Percentiles rank a stretch among this genome's conserved stretches.
Conservation (phyloP, 2,329 filamentous ascomycete species). For the Thielaviopsis euricoi region DNA sequence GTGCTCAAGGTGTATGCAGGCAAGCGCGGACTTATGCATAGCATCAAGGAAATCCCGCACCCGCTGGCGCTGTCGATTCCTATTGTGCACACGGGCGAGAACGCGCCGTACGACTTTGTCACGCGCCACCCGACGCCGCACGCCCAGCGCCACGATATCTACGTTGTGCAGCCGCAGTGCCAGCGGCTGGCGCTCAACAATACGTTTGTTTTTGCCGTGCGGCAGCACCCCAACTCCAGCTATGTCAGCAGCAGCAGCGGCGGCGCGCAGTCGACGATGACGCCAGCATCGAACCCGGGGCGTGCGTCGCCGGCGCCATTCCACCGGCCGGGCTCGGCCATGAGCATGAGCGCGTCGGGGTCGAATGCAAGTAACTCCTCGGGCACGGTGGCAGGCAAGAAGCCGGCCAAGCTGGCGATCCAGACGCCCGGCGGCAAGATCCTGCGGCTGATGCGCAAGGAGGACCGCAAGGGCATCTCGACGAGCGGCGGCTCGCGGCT, state of each 20-base stretch:
- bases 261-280: constrained; percentile 21
- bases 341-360: constrained; percentile 46
- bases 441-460: constrained; percentile 68
- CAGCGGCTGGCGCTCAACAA: constrained; percentile 79
- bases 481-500: constrained; percentile 20
- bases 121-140: constrained; percentile 90
- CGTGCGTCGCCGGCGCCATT: constrained; percentile 44
- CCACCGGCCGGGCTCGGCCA: constrained; percentile 40
- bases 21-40: constrained; percentile 91
- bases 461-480: constrained; percentile 42
- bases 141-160: constrained; percentile 92
- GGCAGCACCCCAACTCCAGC: constrained; percentile 63
- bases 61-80: constrained; percentile 80
- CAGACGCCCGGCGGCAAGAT: constrained; percentile 93
- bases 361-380: constrained; percentile 40
- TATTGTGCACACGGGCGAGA: constrained; percentile 76
- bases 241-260: not conserved
- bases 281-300: constrained; percentile 31
- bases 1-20: constrained; percentile 85
- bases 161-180: constrained; percentile 92
- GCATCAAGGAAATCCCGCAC: constrained; percentile 89
- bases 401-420: constrained; percentile 89
- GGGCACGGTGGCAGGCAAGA: constrained; percentile 43
- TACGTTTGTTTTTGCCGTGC: constrained; percentile 91
- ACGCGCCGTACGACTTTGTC: constrained; percentile 87